Evolutionary conservation across 805 yeast genomes (phyloP), one percentile per base, ranked within the genome.

Genomic region (Ogataea naganishii): DNA sequence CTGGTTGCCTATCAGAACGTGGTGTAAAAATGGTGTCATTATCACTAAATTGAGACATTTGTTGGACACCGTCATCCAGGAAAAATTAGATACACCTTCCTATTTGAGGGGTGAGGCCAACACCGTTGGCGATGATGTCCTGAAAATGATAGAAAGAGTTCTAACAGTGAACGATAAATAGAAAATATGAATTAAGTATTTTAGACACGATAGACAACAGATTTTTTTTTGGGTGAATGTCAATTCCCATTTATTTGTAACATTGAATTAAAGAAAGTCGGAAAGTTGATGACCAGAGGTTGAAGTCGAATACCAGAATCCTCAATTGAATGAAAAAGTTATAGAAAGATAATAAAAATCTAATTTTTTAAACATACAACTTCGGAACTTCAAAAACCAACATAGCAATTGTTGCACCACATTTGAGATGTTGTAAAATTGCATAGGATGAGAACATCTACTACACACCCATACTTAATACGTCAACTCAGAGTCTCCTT

Each of bases 11-110:
- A 66, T 89, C 9, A 66, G 83, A 37, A 84, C 96, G 1, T 89
- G 96, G 96, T 80, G 95, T 39, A 82, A 92, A 40, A 84, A 88
- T 44, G 97, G 88, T 1, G 95, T 89, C 2, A 58, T 89, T 27
- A 67, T 88, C 18, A 80, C 82, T 34, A 73, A 79, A 35, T 56
- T 89, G 33, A 61, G 94, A 43, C 46, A 56, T 8, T 49, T 84
- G 27, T 53, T 89, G 19, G 95, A 86, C 46, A 59, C 64, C 13
- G 72, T 81, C 0, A 69, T 89, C 32, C 79, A 71, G 24, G 66
- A 64, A 14, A 74, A 74, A 39, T 59, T 88, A 26, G 73, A 64
- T 14, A 56, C 54, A 20, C 80, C 82, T 2, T 42, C 49, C 3
- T 62, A 57, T 30, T n/a, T n/a, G 26, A 34, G 21, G 19, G 30